Base-by-base conservation (phyloP, 495 filamentous ascomycete species). In the Evernia prunastri region DNA sequence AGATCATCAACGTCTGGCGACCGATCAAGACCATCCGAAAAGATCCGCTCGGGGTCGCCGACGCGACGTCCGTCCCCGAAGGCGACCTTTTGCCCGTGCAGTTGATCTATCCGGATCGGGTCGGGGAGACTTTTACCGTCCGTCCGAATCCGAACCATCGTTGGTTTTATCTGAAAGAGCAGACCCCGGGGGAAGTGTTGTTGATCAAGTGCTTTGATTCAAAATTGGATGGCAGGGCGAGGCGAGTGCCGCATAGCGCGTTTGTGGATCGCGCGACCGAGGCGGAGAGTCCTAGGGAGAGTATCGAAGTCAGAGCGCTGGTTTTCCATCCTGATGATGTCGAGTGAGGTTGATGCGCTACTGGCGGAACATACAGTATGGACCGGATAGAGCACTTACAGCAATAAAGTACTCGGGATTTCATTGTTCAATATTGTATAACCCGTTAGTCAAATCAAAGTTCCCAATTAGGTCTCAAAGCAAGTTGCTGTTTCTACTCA, bases 1-100 rank as follows among this genome's bases (percentile, higher is more conserved):
- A 90, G 70, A 88, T 90, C 71, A 89, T 91, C 76, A 91, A 91
- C 66, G 87, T 90, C 63, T 90, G 87, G 88, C 84, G 88, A 0
- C 87, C 88, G 1, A 89, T 90, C 67, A 81, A 81, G 64, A 80
- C 80, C 0, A 83, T 89, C 56, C 71, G 76, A 40, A 81, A 82
- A 49, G 86, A 89, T 68, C 86, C 87, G 0, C 75, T 89, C 0
- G 81, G 80, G 5, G 76, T 89, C 23, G 85, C 85, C 0, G 84
- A 88, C 58, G 78, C 78, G 0, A 69, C 76, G 59, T 72, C 72
- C 5, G 78, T 84, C 0, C 70, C 71, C 0, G 80, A 82, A 2
- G 73, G 69, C 4, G 79, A 81, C 49, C 72, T 83, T 2, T 66
- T 84, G 17, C 74, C 75, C 0, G 70, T 78, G 27, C 74, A 75